Conservation (phyloP, 495 filamentous ascomycete species). For the Aspergillus egyptiacus region DNA sequence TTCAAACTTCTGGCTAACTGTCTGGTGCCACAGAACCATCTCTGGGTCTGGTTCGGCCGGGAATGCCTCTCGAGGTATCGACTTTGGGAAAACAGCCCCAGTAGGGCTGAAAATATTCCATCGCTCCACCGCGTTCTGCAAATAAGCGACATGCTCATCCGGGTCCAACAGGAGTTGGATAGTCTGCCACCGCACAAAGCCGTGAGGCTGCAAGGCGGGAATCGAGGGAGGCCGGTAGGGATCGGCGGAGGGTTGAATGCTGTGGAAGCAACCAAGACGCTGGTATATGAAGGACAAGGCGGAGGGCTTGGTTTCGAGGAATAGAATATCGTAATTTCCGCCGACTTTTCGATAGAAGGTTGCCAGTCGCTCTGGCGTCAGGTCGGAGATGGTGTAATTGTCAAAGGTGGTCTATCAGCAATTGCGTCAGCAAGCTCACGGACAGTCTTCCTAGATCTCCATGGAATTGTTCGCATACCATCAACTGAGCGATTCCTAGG, state of each 20-base stretch:
- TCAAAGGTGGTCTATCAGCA: constrained; percentile 50
- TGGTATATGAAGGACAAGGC: constrained; percentile 89
- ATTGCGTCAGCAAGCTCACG: background rate
- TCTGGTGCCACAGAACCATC: constrained; percentile 79
- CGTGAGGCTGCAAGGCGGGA: constrained; percentile 72
- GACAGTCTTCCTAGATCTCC: background rate
- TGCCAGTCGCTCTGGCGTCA: constrained; percentile 79
- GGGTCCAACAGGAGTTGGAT: constrained; percentile 87
- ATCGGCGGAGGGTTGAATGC: constrained; percentile 61
- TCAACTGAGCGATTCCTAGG: constrained; percentile 68
- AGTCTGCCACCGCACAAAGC: constrained; percentile 91
- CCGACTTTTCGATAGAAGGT: constrained; percentile 83
- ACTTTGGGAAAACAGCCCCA: constrained; percentile 69
- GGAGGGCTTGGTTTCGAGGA: constrained; percentile 66
- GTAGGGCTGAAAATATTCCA: constrained; percentile 71
- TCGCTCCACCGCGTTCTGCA: constrained; percentile 72
- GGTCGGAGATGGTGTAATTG: constrained; percentile 53
- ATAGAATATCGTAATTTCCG: constrained; percentile 84
- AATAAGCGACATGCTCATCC: constrained; percentile 75
- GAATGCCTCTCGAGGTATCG: constrained; percentile 70
- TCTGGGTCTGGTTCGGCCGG: constrained; percentile 67
- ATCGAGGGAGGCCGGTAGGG: constrained; percentile 69
- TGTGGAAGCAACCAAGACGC: constrained; percentile 81
- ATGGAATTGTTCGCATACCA: constrained; percentile 54
- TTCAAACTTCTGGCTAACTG: constrained; percentile 46